Conservation (phyloP, 2,329 filamentous ascomycete species). For the Albifimbria verrucaria region DNA sequence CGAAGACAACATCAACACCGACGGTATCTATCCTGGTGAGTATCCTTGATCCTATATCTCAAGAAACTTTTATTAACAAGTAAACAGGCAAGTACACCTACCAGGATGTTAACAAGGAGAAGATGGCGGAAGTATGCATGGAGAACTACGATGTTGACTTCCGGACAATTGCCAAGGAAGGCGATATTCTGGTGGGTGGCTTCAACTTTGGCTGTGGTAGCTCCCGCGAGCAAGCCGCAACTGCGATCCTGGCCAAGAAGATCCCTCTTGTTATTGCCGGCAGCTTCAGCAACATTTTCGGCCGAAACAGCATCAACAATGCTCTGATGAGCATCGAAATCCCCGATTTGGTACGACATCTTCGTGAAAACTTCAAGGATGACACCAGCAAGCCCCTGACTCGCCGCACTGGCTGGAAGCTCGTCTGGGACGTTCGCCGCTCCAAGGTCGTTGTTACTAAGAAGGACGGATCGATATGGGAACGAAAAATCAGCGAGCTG, state of each 20-base stretch:
- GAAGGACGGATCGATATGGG: slow-evolving; percentile 67
- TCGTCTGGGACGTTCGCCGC: slow-evolving; percentile 75
- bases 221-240: slow-evolving; percentile 80
- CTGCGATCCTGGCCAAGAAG: slow-evolving; percentile 75
- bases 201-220: slow-evolving; percentile 87
- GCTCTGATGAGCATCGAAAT: slow-evolving; percentile 71
- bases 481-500: slow-evolving; percentile 76
- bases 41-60: slow-evolving; percentile 32
- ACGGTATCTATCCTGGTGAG: slow-evolving; percentile 85
- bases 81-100: slow-evolving; percentile 75
- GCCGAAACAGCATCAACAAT: slow-evolving; percentile 76
- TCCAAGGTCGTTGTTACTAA: slow-evolving; percentile 71
- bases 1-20: slow-evolving; percentile 80
- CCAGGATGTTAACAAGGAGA: slow-evolving; percentile 73
- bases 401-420: slow-evolving; percentile 75
- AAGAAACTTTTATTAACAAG: neutral
- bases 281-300: slow-evolving; percentile 83
- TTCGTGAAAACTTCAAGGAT: slow-evolving; percentile 58
- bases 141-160: slow-evolving; percentile 85
- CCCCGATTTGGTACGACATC: slow-evolving; percentile 60
- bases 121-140: slow-evolving; percentile 91
- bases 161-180: slow-evolving; percentile 55
- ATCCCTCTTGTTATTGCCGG: slow-evolving; percentile 79
- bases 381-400: slow-evolving; percentile 55
- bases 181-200: slow-evolving; percentile 80